Evolutionary conservation across 345 rosid genomes (phyloP), one percentile per base, ranked within the genome.

Genomic region (Sisymbrium irio): DNA sequence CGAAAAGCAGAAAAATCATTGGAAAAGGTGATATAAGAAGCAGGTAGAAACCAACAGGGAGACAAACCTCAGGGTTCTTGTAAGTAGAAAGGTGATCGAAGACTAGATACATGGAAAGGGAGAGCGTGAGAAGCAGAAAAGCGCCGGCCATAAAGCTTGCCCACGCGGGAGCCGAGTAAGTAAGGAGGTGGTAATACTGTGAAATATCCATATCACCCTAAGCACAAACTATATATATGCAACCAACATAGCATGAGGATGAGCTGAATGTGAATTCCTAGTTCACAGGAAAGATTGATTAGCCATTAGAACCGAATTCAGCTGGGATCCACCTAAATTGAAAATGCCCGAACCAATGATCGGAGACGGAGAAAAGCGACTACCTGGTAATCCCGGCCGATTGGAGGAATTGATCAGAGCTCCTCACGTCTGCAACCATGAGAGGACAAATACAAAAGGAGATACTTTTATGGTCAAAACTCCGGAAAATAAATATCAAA

Each of bases 21-120:
- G 30, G 2, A 32, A 19, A 19, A 61, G 64, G 19, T 6, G 19
- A 14, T 25, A 33, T 63, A 62, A 27, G 17, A 40, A 12, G 7
- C 8, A 25, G 1, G 25, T 18, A 68, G 74, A 12, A 9, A 6
- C 36, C 14, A 20, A 25, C 19, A 46, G 27, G 14, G 58, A 36
- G 49, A 32, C 9, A 27, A 71, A 91, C 99, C 96, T 96, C 98
- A 15, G 99, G 99, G 83, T 92, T 84, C 84, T 89, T 96, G 88
- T 92, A 96, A 2, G 97, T 88, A 45, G 96, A 87, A 11, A 96
- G 91, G 80, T 96, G 99, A 78, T 96, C 98, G 61, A 90, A 89
- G 63, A 92, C 62, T n/a, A 96, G 93, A 80, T 79, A 96, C 77
- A 90, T 61, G 12, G 99, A 96, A 46, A 88, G 86, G 53, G 81